Percentiles rank a stretch among this genome's conserved stretches.
Conservation (phyloP, 2,329 filamentous ascomycete genomes). For the Myrmaecium sp. region DNA sequence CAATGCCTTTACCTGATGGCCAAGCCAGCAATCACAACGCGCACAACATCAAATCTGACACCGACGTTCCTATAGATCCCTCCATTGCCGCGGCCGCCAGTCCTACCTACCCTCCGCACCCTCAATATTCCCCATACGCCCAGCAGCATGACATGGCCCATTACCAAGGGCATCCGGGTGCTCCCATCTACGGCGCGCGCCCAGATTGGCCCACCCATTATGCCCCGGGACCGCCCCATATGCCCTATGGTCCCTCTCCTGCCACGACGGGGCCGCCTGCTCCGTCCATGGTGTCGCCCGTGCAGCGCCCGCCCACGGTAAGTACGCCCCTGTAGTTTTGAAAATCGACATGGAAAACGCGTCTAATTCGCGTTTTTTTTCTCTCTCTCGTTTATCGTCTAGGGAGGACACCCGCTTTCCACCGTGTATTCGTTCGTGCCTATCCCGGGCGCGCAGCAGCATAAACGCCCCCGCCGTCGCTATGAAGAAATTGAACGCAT, state of each 20-base stretch:
- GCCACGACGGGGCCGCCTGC: slow-evolving; percentile 38
- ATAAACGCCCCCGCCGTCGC: slow-evolving; percentile 80
- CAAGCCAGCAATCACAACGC: slow-evolving; percentile 52
- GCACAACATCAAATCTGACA: slow-evolving; percentile 74
- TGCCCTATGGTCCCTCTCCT: slow-evolving; percentile 34
- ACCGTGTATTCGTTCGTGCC: slow-evolving; percentile 97
- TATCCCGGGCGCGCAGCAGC: slow-evolving; percentile 90
- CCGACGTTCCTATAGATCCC: slow-evolving; percentile 96
- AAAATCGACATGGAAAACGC: slow-evolving; percentile 4
- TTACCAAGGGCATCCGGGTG: slow-evolving; percentile 44
- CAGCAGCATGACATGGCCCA: slow-evolving; percentile 77
- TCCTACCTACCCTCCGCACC: slow-evolving; percentile 69
- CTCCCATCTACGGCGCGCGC: slow-evolving; percentile 46
- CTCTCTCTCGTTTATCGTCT: slow-evolving; percentile 5
- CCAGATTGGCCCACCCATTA: slow-evolving; percentile 57
- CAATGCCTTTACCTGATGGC: slow-evolving; percentile 71
- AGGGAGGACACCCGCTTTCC: slow-evolving; percentile 37
- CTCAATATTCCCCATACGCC: slow-evolving; percentile 74
- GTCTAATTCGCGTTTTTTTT: neutral
- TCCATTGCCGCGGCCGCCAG: slow-evolving; percentile 86
- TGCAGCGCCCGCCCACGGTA: slow-evolving; percentile 46
- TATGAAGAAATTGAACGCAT: slow-evolving; percentile 99
- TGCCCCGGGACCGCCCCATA: slow-evolving; percentile 27
- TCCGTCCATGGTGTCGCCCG: slow-evolving; percentile 42
- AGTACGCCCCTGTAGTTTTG: slow-evolving; percentile 17